phyloP scores from a whole-genome alignment of 208 protist genomes.

The Trypanosoma rangeli region DNA sequence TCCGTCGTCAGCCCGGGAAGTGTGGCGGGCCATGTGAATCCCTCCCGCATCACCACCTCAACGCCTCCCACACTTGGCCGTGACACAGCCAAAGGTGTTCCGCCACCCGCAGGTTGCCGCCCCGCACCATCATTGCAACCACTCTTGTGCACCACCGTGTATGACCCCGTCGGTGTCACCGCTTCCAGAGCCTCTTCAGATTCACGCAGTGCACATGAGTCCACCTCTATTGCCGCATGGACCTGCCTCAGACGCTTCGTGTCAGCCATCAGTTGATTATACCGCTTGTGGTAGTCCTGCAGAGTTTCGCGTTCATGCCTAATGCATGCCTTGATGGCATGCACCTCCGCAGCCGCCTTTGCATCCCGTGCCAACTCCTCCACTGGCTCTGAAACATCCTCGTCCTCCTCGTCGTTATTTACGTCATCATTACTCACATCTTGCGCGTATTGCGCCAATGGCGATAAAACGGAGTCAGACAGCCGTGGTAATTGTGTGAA shows the following conservation, averaged over 20 bases:
- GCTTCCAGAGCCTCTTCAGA: conserved; percentile 24
- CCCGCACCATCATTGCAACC: not conserved
- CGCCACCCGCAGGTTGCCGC: not conserved
- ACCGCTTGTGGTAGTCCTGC: conserved; percentile 3
- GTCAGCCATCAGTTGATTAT: not conserved
- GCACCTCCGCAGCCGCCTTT: conserved; percentile 7
- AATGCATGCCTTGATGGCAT: conserved; percentile 13
- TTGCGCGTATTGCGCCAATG: not conserved
- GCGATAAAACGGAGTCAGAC: too few relatives aligned
- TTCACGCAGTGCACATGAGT: conserved; percentile 16
- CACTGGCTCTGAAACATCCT: not conserved
- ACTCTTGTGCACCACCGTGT: not conserved
- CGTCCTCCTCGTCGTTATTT: not conserved
- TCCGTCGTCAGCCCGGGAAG: conserved; percentile 21
- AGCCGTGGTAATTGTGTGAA: not conserved
- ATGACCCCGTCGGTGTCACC: conserved; percentile 8
- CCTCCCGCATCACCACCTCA: conserved; percentile 18
- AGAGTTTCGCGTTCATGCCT: conserved; percentile 19
- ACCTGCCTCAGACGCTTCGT: not conserved
- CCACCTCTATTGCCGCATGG: conserved; percentile 10
- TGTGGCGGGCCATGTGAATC: conserved; percentile 24
- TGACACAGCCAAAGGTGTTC: not conserved
- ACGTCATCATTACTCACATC: not conserved
- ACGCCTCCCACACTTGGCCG: not conserved
- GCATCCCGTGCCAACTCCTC: not conserved